A percentile compares a stretch with the other conserved stretches of the same genome.
These are phyloP conservation scores for Phylloporus sp. DNA, from an alignment of 768 basidiomycete genomes.

Conservation along the genomic window DNA sequence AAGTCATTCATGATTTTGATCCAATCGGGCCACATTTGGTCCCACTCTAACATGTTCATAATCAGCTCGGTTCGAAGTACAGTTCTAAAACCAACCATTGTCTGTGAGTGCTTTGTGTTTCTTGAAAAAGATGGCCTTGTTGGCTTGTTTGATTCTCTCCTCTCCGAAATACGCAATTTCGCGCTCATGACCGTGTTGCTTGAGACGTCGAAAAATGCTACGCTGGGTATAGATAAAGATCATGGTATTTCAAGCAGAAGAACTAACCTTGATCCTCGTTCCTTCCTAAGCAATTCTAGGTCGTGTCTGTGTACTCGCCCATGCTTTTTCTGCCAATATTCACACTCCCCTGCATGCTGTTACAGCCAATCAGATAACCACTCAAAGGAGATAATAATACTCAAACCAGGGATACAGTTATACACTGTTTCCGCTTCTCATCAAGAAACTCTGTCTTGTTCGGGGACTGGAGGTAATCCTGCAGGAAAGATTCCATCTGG, in stretches of 20 bases:
- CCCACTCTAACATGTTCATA: background rate
- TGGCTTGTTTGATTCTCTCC: background rate
- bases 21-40: background rate
- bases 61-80: background rate
- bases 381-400: background rate
- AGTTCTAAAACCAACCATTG: background rate
- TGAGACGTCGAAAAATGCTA: slow-evolving; percentile 12
- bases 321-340: background rate
- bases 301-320: background rate
- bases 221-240: background rate
- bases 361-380: background rate
- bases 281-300: background rate
- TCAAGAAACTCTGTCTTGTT: slow-evolving; percentile 2
- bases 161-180: background rate
- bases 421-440: background rate
- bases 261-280: background rate
- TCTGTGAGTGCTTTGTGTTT: slow-evolving; percentile 6
- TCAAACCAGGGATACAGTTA: background rate
- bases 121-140: background rate
- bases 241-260: background rate
- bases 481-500: slow-evolving; percentile 6
- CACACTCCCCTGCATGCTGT: slow-evolving; percentile 7
- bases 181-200: background rate
- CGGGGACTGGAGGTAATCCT: slow-evolving; percentile 1
- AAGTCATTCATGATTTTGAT: background rate